These are phyloP conservation scores for Gliomastix tumulicola DNA, from an alignment of 2,329 filamentous ascomycete genomes.

Conservation along the genomic window DNA sequence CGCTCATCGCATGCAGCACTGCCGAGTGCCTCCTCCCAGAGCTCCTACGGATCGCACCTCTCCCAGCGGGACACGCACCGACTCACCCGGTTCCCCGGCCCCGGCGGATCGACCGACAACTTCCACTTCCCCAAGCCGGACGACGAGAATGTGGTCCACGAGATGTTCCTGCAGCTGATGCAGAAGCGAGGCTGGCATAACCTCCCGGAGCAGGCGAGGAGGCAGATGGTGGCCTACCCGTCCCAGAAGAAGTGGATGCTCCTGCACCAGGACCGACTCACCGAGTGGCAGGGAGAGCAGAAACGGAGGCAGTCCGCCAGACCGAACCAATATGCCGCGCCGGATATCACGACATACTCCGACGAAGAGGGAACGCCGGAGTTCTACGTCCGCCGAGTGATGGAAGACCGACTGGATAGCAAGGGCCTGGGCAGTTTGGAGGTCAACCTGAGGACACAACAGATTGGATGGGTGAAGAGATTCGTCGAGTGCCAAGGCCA, in stretches of 20 bases:
- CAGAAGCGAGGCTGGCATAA: conserved; percentile 97
- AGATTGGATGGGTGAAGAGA: conserved; percentile 93
- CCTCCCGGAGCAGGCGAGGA: conserved; percentile 84
- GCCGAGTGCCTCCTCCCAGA: conserved; percentile 49
- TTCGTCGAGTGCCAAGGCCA: conserved; percentile 98
- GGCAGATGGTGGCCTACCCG: conserved; percentile 95
- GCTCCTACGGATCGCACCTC: conserved; percentile 40
- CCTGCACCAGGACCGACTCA: conserved; percentile 88
- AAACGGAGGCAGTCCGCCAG: conserved; percentile 73
- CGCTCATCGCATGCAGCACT: conserved; percentile 35
- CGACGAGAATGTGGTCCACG: conserved; percentile 78
- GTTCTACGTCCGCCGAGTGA: conserved; percentile 95
- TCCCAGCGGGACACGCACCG: conserved; percentile 48
- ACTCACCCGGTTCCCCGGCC: conserved; percentile 42
- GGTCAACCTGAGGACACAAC: conserved; percentile 91
- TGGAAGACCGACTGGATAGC: conserved; percentile 88
- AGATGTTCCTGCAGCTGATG: conserved; percentile 91
- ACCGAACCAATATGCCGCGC: conserved; percentile 61
- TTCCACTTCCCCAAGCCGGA: conserved; percentile 65
- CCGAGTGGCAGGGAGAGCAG: conserved; percentile 91
- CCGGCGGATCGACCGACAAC: conserved; percentile 31
- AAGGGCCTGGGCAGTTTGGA: conserved; percentile 91
- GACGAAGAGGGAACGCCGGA: conserved; percentile 95
- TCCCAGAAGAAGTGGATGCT: conserved; percentile 96
- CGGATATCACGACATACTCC: conserved; percentile 67